Evolutionary conservation across 805 yeast genomes (phyloP).

Genomic region (Saturnispora halmiae): DNA sequence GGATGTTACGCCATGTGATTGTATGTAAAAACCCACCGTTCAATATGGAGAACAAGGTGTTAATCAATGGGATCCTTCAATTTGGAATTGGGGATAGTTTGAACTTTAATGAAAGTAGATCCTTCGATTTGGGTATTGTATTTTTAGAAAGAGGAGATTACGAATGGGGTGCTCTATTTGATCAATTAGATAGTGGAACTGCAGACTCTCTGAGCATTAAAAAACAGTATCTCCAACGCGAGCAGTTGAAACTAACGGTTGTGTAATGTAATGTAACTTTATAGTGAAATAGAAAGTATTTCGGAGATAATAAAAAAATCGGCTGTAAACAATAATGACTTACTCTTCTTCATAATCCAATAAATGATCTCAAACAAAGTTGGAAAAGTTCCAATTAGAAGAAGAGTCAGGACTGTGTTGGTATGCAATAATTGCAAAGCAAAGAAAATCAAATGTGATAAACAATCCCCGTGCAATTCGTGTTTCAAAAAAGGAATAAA

Average conservation of each 20-base stretch:
- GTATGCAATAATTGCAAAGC: slow-evolving; percentile 14
- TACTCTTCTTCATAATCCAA: background rate
- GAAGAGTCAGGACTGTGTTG: slow-evolving; percentile 4
- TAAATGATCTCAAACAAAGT: background rate
- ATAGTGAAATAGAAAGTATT: background rate
- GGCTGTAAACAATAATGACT: background rate
- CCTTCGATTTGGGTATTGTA: slow-evolving; percentile 45
- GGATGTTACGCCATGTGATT: slow-evolving; percentile 55
- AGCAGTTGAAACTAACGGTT: slow-evolving; percentile 28
- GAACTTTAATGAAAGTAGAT: slow-evolving; percentile 33
- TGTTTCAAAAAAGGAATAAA: slow-evolving; percentile 10
- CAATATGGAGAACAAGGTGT: slow-evolving; percentile 44
- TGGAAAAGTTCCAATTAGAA: background rate
- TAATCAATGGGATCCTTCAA: slow-evolving; percentile 69
- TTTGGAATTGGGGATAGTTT: slow-evolving; percentile 37
- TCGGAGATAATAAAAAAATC: background rate
- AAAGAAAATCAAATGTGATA: slow-evolving; percentile 16
- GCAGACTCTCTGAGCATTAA: slow-evolving; percentile 19
- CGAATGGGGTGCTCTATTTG: slow-evolving; percentile 67
- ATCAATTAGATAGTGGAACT: slow-evolving; percentile 30
- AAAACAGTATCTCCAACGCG: slow-evolving; percentile 32
- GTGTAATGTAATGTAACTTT: background rate
- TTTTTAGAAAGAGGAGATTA: slow-evolving; percentile 71
- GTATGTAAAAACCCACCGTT: slow-evolving; percentile 25
- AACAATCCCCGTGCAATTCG: slow-evolving; percentile 12